Evolutionary conservation across 331 rosid genomes (phyloP).

Genomic region (Phaseolus coccineus): DNA sequence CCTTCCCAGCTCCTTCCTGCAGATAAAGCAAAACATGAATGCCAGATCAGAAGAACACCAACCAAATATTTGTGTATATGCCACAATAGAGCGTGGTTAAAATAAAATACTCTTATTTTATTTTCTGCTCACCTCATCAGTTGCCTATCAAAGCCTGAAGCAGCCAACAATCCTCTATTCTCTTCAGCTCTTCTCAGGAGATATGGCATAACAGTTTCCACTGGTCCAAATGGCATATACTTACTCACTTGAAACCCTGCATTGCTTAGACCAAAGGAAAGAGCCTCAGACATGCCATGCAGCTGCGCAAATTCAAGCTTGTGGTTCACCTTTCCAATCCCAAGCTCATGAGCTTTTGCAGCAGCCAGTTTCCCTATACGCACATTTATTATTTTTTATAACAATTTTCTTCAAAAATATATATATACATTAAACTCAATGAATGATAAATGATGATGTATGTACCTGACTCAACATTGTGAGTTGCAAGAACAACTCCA

Average conservation of each 20-base stretch:
- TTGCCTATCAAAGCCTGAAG: slow-evolving; percentile 71
- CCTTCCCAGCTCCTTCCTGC: slow-evolving; percentile 72
- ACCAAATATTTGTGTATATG: neutral
- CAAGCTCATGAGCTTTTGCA: slow-evolving; percentile 73
- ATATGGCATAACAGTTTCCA: slow-evolving; percentile 81
- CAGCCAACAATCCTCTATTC: slow-evolving; percentile 81
- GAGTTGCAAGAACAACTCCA: slow-evolving; percentile 83
- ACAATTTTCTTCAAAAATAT: too few species aligned
- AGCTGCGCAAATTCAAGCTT: slow-evolving; percentile 92
- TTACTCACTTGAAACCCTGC: slow-evolving; percentile 98
- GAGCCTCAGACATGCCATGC: slow-evolving; percentile 87
- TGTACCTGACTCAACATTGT: slow-evolving; percentile 84
- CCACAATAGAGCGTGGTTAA: neutral
- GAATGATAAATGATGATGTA: too few species aligned
- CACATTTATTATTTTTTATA: too few species aligned
- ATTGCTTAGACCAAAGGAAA: slow-evolving; percentile 79
- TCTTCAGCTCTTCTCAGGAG: slow-evolving; percentile 93
- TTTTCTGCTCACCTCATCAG: slow-evolving; percentile 64
- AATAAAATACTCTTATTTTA: neutral
- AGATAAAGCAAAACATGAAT: neutral
- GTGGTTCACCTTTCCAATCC: slow-evolving; percentile 74
- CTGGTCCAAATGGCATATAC: slow-evolving; percentile 92
- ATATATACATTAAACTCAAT: too few species aligned
- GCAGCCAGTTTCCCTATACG: slow-evolving; percentile 79
- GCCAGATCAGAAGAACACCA: slow-evolving; percentile 13